These are phyloP conservation scores for Styphnolobium japonicum DNA, from an alignment of 306 rosid species.

Conservation along the genomic window DNA sequence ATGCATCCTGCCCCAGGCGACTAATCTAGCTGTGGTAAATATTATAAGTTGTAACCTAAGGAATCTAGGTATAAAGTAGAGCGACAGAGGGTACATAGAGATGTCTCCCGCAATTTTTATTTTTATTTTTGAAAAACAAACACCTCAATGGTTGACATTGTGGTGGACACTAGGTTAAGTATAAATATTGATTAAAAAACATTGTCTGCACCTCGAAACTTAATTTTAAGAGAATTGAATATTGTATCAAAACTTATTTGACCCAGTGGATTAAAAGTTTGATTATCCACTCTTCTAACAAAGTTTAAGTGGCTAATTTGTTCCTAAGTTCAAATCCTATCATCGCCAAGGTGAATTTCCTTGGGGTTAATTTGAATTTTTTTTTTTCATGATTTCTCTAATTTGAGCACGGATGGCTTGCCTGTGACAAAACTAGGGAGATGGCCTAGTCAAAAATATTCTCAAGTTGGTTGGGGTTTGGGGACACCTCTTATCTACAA, in stretches of 20 bases:
- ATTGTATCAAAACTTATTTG: not conserved
- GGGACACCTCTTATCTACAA: not conserved
- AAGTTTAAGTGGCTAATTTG: not conserved
- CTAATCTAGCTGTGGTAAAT: not conserved
- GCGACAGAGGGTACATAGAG: not conserved
- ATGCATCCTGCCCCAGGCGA: not conserved
- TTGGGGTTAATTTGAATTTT: not conserved
- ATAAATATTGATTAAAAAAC: not conserved
- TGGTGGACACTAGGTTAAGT: not conserved
- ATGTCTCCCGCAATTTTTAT: conserved; percentile 2
- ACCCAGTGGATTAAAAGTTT: not conserved
- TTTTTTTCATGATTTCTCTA: not conserved
- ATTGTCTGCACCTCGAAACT: not conserved
- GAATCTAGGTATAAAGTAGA: not conserved
- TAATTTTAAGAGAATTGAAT: not conserved
- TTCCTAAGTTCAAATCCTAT: not conserved
- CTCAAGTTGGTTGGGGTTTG: not conserved
- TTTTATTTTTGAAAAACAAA: conserved; percentile 9
- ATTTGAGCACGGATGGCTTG: not conserved
- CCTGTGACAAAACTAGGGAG: not conserved
- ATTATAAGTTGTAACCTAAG: not conserved
- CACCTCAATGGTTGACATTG: not conserved
- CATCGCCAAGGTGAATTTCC: not conserved
- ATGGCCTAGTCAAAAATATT: conserved; percentile 3
- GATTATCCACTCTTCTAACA: not conserved